A percentile compares a stretch with the other conserved stretches of the same genome.
These are phyloP conservation scores for Phytopythium sindhum DNA, from an alignment of 352 stramenopile genomes.

Conservation along the genomic window DNA sequence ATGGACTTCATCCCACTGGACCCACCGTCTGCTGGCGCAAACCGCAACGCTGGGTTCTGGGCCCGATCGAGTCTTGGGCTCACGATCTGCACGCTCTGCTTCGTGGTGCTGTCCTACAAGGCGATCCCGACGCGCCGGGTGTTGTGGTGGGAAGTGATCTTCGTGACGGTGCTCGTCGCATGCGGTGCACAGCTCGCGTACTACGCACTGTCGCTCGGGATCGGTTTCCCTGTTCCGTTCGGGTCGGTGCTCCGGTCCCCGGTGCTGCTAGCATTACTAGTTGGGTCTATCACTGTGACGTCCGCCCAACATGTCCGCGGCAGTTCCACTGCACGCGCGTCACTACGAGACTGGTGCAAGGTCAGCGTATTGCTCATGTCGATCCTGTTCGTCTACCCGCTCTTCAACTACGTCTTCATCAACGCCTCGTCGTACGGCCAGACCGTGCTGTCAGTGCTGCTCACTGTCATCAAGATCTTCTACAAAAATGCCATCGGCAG, in stretches of 20 bases:
- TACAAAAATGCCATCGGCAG: constrained; percentile 29
- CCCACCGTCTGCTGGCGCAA: too few species aligned
- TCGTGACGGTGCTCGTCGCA: too few species aligned
- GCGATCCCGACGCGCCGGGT: too few species aligned
- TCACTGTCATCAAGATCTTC: constrained; percentile 28
- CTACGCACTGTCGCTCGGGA: constrained; percentile 5
- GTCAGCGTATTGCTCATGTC: constrained; percentile 5
- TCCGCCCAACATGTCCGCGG: constrained; percentile 3
- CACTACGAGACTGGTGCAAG: constrained; percentile 5
- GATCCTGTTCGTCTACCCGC: constrained; percentile 17
- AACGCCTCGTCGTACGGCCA: constrained; percentile 7
- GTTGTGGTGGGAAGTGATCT: too few species aligned
- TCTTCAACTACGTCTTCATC: constrained; percentile 22
- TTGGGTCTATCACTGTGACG: too few species aligned
- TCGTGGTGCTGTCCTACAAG: too few species aligned
- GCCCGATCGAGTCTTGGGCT: too few species aligned
- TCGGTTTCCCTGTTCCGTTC: constrained; percentile 20
- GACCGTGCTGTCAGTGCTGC: constrained; percentile 16
- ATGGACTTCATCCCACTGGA: too few species aligned
- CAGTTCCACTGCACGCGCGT: neutral
- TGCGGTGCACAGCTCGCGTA: neutral
- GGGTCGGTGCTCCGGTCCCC: constrained; percentile 9
- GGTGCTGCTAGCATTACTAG: constrained; percentile 6
- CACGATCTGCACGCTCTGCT: too few species aligned
- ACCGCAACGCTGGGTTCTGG: too few species aligned